A percentile compares a stretch with the other conserved stretches of the same genome.
phyloP scores from a whole-genome alignment of 176 grass and related monocot species.

The Aegilops tauschii region DNA sequence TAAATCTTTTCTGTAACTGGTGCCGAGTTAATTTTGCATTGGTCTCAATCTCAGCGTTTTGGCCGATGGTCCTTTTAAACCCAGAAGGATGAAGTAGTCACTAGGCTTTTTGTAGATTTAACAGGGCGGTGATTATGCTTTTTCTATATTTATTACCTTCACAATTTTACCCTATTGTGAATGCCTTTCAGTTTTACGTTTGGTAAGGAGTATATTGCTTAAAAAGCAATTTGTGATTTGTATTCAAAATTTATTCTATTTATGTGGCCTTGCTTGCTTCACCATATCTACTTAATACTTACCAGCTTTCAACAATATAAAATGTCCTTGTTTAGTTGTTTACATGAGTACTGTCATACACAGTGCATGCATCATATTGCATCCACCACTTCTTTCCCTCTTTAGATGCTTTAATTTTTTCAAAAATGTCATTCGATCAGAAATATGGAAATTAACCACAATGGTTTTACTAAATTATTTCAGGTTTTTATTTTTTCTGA shows the following conservation, averaged over 20 bases:
- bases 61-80: too few relatives aligned
- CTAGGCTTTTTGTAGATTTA: not conserved
- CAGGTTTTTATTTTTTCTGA: not conserved
- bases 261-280: not conserved
- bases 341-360: not conserved
- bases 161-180: not conserved
- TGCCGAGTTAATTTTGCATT: too few relatives aligned
- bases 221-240: not conserved
- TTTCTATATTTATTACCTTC: not conserved
- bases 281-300: not conserved
- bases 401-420: not conserved
- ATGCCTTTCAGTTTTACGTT: not conserved
- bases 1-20: too few relatives aligned
- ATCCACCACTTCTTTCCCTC: not conserved
- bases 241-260: not conserved
- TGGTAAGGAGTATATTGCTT: not conserved
- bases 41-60: too few relatives aligned
- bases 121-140: not conserved
- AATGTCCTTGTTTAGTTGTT: not conserved
- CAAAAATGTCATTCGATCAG: not conserved
- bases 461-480: not conserved
- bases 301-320: not conserved
- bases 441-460: not conserved
- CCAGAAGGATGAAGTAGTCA: not conserved
- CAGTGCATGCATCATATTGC: not conserved